Conservation (phyloP, 2,329 filamentous ascomycete genomes). For the Colletotrichum liaoningense region DNA sequence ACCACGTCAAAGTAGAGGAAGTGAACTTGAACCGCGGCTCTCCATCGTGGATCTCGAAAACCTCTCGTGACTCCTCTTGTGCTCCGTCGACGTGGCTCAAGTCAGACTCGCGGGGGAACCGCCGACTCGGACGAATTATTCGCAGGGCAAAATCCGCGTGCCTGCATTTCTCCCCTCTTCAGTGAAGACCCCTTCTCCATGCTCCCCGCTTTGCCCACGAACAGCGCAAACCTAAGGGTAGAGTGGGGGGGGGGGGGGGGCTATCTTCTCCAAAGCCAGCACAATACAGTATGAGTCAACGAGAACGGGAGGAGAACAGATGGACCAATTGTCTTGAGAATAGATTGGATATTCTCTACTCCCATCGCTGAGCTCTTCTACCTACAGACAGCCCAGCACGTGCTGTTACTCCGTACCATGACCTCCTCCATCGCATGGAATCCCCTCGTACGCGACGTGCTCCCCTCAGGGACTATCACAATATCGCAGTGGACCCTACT, state of each 20-base stretch:
- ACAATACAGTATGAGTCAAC: slow-evolving; percentile 1
- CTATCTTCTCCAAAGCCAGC: background rate
- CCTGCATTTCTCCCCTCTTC: background rate
- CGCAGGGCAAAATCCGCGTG: background rate
- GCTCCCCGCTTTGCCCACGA: background rate
- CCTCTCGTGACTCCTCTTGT: background rate
- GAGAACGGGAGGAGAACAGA: background rate
- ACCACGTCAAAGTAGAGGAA: background rate
- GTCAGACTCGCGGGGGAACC: background rate
- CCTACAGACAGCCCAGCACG: background rate
- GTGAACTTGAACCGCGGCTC: background rate
- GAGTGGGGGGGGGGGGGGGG: background rate
- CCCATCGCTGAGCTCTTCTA: background rate
- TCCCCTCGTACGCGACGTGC: background rate
- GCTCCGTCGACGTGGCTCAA: background rate
- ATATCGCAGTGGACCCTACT: background rate
- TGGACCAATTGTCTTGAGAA: background rate
- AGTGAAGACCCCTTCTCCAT: background rate
- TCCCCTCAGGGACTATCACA: background rate
- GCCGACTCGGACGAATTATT: background rate
- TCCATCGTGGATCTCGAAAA: background rate
- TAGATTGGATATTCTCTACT: background rate
- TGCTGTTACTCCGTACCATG: background rate
- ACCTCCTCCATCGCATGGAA: background rate
- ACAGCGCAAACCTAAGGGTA: background rate